These are phyloP conservation scores for Prunus yedoensis DNA, from an alignment of 331 rosid genomes.

Conservation along the genomic window DNA sequence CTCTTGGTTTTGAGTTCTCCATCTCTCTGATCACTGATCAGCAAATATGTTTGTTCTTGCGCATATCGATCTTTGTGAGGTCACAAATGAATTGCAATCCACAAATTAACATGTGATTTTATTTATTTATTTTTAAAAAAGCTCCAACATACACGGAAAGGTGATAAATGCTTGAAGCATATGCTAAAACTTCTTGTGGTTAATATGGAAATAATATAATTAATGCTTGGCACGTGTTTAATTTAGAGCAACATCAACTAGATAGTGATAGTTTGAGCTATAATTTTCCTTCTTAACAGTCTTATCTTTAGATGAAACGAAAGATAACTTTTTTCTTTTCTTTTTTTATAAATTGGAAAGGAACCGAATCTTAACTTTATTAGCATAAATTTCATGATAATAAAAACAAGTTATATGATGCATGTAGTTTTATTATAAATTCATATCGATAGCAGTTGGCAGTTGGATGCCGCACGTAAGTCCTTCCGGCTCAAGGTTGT, in stretches of 20 bases:
- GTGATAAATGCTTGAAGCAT: neutral
- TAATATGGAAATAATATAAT: neutral
- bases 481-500: accelerated
- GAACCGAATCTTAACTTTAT: no score
- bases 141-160: neutral
- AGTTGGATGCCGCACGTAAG: accelerated
- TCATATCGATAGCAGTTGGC: accelerated
- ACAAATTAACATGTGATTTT: neutral
- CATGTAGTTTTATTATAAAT: no score
- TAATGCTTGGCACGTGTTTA: constrained; percentile 8
- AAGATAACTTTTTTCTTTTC: no score
- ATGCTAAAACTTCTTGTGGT: neutral
- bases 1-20: neutral
- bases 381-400: no score
- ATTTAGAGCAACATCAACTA: neutral
- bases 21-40: neutral
- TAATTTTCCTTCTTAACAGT: no score
- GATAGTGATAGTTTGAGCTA: no score
- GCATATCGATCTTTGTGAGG: no score
- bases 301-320: no score
- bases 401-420: no score
- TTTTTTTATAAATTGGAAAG: no score
- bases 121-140: no score
- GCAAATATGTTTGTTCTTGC: neutral
- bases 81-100: no score